Conservation (phyloP, 441 rosid species). For the Erysimum cheiri region DNA sequence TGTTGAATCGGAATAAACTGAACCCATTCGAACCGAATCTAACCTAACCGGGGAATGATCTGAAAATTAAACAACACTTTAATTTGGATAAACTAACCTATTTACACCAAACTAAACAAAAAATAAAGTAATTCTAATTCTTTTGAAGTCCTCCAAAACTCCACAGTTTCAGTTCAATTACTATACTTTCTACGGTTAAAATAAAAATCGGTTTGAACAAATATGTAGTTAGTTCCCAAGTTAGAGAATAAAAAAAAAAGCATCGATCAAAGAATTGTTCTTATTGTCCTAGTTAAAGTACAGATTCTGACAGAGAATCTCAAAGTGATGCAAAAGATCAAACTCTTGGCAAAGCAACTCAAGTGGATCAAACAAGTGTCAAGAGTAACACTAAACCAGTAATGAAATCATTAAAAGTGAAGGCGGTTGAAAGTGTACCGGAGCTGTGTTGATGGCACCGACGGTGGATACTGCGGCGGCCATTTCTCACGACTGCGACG, state of each 20-base stretch:
- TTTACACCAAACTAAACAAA: not conserved
- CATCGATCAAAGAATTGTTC: not conserved
- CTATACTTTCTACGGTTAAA: not conserved
- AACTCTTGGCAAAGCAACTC: constrained; percentile 11
- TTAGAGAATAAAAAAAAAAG: not conserved
- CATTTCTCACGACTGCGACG: constrained; percentile 45
- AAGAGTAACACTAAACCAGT: not conserved
- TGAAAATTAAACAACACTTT: not conserved
- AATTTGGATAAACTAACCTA: not conserved
- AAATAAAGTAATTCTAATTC: not conserved
- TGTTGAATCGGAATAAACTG: not conserved
- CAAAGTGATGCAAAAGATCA: constrained; percentile 20
- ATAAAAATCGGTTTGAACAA: not conserved
- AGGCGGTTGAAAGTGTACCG: constrained; percentile 49
- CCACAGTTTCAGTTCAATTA: not conserved
- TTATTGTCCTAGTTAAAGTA: constrained; percentile 8
- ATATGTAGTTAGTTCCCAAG: constrained; percentile 22
- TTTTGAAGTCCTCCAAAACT: not conserved
- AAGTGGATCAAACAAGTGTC: not conserved
- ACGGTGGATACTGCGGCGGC: constrained; percentile 83
- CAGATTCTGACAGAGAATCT: constrained; percentile 35
- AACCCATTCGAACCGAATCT: constrained; percentile 7
- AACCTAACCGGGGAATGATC: not conserved
- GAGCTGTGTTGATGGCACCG: constrained; percentile 73
- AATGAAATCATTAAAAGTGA: not conserved